Evolutionary conservation across 441 rosid genomes (phyloP), one percentile per base, ranked within the genome.

Genomic region (Pelargonium australe): DNA sequence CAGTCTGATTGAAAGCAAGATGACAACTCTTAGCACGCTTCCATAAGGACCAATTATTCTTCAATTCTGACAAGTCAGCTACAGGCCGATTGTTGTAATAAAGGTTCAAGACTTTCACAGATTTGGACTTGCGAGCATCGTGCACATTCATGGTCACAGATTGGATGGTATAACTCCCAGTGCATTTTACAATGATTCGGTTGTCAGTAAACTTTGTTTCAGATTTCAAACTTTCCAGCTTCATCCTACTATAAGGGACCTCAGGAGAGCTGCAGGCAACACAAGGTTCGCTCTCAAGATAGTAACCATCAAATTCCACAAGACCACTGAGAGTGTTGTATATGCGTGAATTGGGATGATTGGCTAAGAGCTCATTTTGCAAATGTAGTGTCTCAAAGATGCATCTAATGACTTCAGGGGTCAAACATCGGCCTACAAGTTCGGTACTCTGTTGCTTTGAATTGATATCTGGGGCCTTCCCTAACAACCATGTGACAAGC

Each of bases 261-360:
- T 96, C 99, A 17, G 99, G 99, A 75, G 99, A 88, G 82, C 99
- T 96, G 87, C 99, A 96, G 66, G 99, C 88, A 74, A 96, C 99
- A 85, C 99, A 96, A 17, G 99, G 99, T 76, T 96, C 99, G 69
- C 98, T 96, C 86, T 96, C 99, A 71, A 96, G 99, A 85, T 91
- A 96, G 83, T 96, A 96, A 71, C 99, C 99, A 83, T 94, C 99
- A 76, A 96, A 96, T 73, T 94, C 99, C 78, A 96, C 99, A 58
- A 96, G 89, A 79, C 96, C 86, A 80, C 97, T 87, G 80, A 94
- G 85, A 68, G 98, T 90, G 76, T 82, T 96, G 78, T 96, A 96
- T 73, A 96, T 92, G 74, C 96, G 96, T 64, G 99, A 96, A 86
- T 96, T 94, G 65, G 99, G 99, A 86, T 96, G 99, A 81, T 96